Base-by-base conservation (phyloP, 2,329 filamentous ascomycete genomes). In the Xylariales sp. region DNA sequence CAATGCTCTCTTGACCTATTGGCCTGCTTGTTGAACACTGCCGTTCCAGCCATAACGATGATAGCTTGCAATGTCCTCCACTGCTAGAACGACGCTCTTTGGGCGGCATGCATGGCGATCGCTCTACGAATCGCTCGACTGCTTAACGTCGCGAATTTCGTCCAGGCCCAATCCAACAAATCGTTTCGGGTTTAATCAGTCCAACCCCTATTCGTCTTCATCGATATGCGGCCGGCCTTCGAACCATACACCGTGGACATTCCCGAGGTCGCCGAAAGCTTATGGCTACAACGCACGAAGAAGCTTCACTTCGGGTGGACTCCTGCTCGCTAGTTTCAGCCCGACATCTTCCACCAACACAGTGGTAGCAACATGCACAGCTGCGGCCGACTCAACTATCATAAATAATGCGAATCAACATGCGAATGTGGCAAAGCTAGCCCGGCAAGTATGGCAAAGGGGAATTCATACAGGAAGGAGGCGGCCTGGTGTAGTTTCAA, bases 281-380 rank as follows among this genome's bases (percentile, higher is more conserved):
- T 59, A 61, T 44, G 51, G 58, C 19, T 58, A 60, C 42, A 65
- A 71, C 54, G 61, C 70, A 18, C 69, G 68, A 9, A 69, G 66
- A 44, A 73, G 70, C 52, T 74, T 76, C 53, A 71, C 74, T 24
- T 78, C 75, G 1, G 71, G 76, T 18, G 70, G 76, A 5, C 61
- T 78, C 25, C 60, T 80, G 19, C 67, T 79, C 12, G 55, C 77
- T 37, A 70, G 74, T 14, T 51, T 69, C 24, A 59, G 60, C 42
- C 64, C 70, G 16, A 62, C 59, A 24, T 53, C 62, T 3, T 60
- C 63, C 3, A 57, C 67, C 3, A 57, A 60, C 22, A 54, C 65
- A 1, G 61, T 65, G n/a, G 59, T 64, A 14, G 57, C 61, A 14
- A 61, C 63, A 40, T 70, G 66, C 50, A 58, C 61, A 10, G 58